A percentile compares a stretch with the other conserved stretches of the same genome.
Evolutionary conservation across 108 stramenopile genomes (phyloP).

Genomic region (Pseudonitzschia pungens): DNA sequence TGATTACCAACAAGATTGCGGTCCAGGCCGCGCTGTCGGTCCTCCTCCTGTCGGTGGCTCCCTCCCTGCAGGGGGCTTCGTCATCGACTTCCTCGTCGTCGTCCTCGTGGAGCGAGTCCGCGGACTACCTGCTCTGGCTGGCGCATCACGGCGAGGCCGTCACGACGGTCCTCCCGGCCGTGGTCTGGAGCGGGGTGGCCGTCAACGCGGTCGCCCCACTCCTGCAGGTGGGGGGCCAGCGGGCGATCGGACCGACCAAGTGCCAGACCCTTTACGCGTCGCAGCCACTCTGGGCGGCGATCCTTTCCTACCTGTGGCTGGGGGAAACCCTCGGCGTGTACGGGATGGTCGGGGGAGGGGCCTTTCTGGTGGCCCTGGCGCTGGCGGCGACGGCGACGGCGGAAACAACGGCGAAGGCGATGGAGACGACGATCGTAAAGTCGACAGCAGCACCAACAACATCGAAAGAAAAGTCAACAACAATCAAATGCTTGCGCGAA

Average conservation of each 20-base stretch:
- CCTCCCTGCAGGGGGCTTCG: not conserved
- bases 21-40: constrained; percentile 63
- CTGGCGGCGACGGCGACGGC: constrained; percentile 66
- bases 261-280: constrained; percentile 76
- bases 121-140: not conserved
- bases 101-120: not conserved
- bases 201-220: constrained; percentile 79
- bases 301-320: constrained; percentile 59
- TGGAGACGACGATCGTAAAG: not conserved
- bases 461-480: no score
- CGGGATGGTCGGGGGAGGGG: constrained; percentile 59
- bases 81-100: not conserved
- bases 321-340: constrained; percentile 56
- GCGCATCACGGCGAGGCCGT: constrained; percentile 14
- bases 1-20: constrained; percentile 74
- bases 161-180: constrained; percentile 32
- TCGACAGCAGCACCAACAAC: not conserved
- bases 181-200: constrained; percentile 67
- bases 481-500: no score
- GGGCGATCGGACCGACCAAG: constrained; percentile 68
- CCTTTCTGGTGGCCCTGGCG: constrained; percentile 60
- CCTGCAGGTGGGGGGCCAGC: constrained; percentile 75
- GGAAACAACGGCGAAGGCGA: not conserved
- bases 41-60: constrained; percentile 27
- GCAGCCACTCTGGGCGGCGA: constrained; percentile 77